Evolutionary conservation across 768 basidiomycete genomes (phyloP), one percentile per base, ranked within the genome.

Genomic region (Dioszegia hungarica): DNA sequence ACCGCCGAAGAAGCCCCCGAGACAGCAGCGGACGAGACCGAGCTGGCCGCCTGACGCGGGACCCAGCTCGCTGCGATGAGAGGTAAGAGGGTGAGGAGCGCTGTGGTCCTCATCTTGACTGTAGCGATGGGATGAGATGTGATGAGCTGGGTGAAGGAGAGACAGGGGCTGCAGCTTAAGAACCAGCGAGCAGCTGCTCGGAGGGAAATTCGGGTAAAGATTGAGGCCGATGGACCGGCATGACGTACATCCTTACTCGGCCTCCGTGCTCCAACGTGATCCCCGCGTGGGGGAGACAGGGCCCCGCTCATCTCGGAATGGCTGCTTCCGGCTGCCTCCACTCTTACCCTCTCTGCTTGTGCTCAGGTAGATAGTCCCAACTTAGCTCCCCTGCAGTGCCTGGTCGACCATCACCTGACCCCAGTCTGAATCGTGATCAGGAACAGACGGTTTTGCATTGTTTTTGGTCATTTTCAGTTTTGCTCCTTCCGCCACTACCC

Each of bases 401-500:
- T n/a, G n/a, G 31, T 33, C 31, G 31, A 33, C 31, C 14, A 33
- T 6, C 43, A 24, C 5, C 12, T 9, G 9, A n/a, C 24, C 6
- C 6, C 11, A 44, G 25, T 11, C 25, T 6, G 27, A 29, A 31
- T 28, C 15, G 14, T 20, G 25, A 14, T 12, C 12, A 33, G 31
- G 31, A 33, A 33, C 8, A 14, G 33, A 33, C 24, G 49, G 40
- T 54, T 54, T 54, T 54, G 52, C 52, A 54, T 54, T 54, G 52
- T 54, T 54, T 54, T 54, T 54, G 36, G 49, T 15, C 49, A 17
- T 51, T 51, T 51, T 15, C 11, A 48, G 41, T 33, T 48, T 51
- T 10, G 45, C 15, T 6, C 24, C 47, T 8, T 44, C n/a, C n/a
- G 8, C 14, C 6, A 12, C 45, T 20, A 15, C 31, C 49, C 49